These are phyloP conservation scores for Aspergillus oerlinghausenensis DNA, from an alignment of 2,329 filamentous ascomycete species.

Conservation along the genomic window DNA sequence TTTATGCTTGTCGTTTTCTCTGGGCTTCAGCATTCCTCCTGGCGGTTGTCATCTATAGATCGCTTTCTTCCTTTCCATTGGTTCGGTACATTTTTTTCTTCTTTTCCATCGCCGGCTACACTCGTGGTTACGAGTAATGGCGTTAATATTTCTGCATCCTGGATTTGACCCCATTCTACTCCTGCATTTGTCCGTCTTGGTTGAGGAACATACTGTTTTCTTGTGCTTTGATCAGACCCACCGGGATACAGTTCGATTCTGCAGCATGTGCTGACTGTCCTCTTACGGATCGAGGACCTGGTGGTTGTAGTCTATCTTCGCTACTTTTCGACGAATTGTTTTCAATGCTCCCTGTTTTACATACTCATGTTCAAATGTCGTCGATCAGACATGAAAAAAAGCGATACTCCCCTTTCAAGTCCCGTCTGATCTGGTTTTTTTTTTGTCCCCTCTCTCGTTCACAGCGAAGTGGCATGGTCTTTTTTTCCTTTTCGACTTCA, in stretches of 20 bases:
- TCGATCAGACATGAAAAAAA: not conserved
- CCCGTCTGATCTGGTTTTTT: not conserved
- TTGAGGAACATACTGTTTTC: constrained; percentile 15
- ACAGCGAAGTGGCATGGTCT: not conserved
- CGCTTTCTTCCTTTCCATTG: constrained; percentile 26
- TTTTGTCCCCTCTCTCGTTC: not conserved
- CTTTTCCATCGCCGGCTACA: constrained; percentile 3
- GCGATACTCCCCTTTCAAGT: not conserved
- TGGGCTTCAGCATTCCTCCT: constrained; percentile 33
- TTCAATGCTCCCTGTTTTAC: not conserved
- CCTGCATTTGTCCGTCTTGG: constrained; percentile 22
- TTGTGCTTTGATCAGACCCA: constrained; percentile 9
- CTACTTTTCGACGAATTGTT: not conserved
- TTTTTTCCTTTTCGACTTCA: not conserved
- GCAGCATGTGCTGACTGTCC: not conserved
- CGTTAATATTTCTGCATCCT: constrained; percentile 25
- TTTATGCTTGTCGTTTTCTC: constrained; percentile 5
- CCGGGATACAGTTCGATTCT: constrained; percentile 1
- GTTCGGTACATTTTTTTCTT: constrained; percentile 26
- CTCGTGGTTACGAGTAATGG: constrained; percentile 15
- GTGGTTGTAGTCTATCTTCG: not conserved
- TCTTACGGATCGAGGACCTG: not conserved
- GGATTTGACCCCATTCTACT: constrained; percentile 20
- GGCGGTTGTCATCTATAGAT: constrained; percentile 37
- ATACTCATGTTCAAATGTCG: not conserved